Evolutionary conservation across 495 filamentous ascomycete genomes (phyloP), one percentile per base, ranked within the genome.

Genomic region (Diplogelasinospora grovesii): DNA sequence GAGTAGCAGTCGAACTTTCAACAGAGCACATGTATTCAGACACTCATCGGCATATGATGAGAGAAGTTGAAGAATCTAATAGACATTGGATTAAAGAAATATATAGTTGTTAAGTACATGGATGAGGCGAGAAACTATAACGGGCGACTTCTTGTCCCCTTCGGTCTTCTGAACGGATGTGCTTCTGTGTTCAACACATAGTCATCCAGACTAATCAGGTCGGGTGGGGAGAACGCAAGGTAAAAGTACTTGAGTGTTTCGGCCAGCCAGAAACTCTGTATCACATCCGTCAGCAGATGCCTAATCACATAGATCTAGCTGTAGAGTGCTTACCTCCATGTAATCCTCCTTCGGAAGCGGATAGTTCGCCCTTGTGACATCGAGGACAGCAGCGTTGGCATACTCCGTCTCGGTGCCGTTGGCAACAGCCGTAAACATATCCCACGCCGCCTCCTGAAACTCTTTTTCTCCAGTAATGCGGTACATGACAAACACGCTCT

Each of bases 171-270:
- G 40, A 78, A 61, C 15, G 68, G 66, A 61, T 72, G 69, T 3
- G 69, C 68, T 45, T 72, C 68, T 1, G 69, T 72, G 45, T 72
- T 76, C 69, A 89, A 65, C 13, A 90, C 82, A 60, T 74, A 89
- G 32, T 88, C 77, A 58, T 90, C 85, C 34, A 90, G 61, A 54
- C 71, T 83, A 39, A 89, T 68, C 26, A 81, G 57, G 47, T 69
- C 71, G 4, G 78, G 77, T 26, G 84, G 80, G 33, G 74, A 78
- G 59, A 85, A 87, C 3, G 84, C 69, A 13, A 88, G 63, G 54
- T 86, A 89, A 49, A 85, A 88, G 49, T 89, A 89, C 58, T 89
- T 89, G 38, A 89, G 55, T 26, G 51, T 54, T 40, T 54, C 51
- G 7, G 51, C 51, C 19, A 54, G 40, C 51, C 51, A 54, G 15